phyloP scores from a whole-genome alignment of 495 filamentous ascomycete species.

The Podospora sp. region DNA sequence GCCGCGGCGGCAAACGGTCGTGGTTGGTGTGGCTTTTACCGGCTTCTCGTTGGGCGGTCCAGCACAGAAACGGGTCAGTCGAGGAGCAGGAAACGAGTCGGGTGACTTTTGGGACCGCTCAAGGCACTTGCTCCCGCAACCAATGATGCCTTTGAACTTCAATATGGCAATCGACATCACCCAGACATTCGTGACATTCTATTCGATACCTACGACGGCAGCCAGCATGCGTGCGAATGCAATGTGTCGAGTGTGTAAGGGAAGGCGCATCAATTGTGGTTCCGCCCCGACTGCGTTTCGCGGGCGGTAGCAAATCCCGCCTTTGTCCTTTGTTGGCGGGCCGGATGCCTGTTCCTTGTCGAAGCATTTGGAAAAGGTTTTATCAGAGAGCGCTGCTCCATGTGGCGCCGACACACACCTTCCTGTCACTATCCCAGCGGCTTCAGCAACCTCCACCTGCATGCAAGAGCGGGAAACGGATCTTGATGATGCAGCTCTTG shows the following conservation, averaged over 20 bases:
- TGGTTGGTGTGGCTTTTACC: slow-evolving; percentile 13
- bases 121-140: not conserved
- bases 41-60: slow-evolving; percentile 17
- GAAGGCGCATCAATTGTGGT: slow-evolving; percentile 25
- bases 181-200: not conserved
- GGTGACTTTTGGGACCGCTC: slow-evolving; percentile 10
- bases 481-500: not conserved
- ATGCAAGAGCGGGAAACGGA: slow-evolving; percentile 11
- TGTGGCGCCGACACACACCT: not conserved
- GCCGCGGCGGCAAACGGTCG: slow-evolving; percentile 16
- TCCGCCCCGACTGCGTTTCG: slow-evolving; percentile 20
- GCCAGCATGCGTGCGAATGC: not conserved
- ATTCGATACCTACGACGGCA: not conserved
- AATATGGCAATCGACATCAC: not conserved
- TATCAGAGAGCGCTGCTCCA: not conserved
- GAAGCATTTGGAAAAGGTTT: not conserved
- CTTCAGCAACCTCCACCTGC: not conserved
- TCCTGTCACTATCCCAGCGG: not conserved
- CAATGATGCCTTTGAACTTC: not conserved
- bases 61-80: slow-evolving; percentile 12
- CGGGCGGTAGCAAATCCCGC: not conserved
- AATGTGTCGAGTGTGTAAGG: slow-evolving; percentile 31
- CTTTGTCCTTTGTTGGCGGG: slow-evolving; percentile 5
- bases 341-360: not conserved
- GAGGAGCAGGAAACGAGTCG: slow-evolving; percentile 9